phyloP scores from a whole-genome alignment of 768 basidiomycete genomes.

The Rhodosporidiobolus sp. region DNA sequence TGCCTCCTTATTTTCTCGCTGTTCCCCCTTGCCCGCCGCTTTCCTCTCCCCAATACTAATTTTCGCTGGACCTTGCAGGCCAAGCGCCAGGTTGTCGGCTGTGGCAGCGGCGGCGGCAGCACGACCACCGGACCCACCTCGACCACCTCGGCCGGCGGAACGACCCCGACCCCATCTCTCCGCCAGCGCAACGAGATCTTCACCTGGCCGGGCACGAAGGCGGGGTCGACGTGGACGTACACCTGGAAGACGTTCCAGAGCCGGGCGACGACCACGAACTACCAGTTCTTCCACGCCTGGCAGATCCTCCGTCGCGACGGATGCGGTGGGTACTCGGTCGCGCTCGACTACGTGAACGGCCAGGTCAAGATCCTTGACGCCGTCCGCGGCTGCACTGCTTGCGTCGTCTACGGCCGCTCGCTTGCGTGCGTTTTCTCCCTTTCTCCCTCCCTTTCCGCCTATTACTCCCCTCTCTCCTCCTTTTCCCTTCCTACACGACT shows the following conservation, averaged over 20 bases:
- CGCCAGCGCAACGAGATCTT: conserved; percentile 25
- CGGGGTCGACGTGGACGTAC: conserved; percentile 11
- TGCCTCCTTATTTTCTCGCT: no score
- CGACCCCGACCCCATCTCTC: not conserved
- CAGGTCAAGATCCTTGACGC: conserved; percentile 15
- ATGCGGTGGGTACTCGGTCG: conserved; percentile 18
- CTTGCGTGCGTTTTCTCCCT: not conserved
- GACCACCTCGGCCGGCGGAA: not conserved
- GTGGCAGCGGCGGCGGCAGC: not conserved
- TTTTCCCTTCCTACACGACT: not conserved
- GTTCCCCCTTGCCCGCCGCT: not conserved
- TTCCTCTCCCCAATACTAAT: not conserved
- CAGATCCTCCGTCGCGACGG: conserved; percentile 28
- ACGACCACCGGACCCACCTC: not conserved
- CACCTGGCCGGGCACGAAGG: conserved; percentile 23
- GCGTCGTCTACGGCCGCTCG: not conserved
- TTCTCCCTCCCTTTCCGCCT: not conserved
- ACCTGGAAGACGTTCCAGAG: conserved; percentile 22
- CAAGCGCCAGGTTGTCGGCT: conserved; percentile 15
- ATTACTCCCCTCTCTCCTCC: not conserved
- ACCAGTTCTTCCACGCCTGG: conserved; percentile 22
- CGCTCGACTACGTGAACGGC: conserved; percentile 25
- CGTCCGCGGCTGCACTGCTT: not conserved
- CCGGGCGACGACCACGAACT: not conserved
- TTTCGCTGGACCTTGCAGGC: not conserved